Evolutionary conservation across 352 stramenopile genomes (phyloP).

Genomic region (Pythium apleroticum): DNA sequence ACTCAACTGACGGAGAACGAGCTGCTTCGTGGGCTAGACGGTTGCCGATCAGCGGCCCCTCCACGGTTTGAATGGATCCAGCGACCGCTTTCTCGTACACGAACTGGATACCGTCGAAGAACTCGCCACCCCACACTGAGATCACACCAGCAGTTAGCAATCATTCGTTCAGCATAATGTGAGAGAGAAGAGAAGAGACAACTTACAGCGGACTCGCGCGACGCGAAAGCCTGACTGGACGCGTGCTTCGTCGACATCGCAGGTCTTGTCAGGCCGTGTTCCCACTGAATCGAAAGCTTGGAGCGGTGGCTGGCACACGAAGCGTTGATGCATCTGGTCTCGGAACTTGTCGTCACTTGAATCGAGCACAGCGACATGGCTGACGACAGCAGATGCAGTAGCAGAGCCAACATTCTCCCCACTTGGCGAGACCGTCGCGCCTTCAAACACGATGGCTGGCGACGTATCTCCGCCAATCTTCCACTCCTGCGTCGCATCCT

Average conservation of each 20-base stretch:
- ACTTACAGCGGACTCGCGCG: constrained; percentile 50
- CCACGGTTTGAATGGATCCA: not conserved
- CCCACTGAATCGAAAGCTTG: constrained; percentile 40
- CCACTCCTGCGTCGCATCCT: not conserved
- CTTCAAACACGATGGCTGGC: not conserved
- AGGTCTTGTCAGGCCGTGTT: constrained; percentile 29
- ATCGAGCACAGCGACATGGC: constrained; percentile 46
- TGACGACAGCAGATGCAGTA: constrained; percentile 27
- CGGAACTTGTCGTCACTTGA: constrained; percentile 30
- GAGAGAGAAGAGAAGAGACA: constrained; percentile 5
- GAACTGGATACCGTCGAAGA: constrained; percentile 61
- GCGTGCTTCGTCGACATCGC: constrained; percentile 30
- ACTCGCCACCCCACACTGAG: constrained; percentile 72
- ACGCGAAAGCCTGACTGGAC: constrained; percentile 56
- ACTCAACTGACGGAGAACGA: constrained; percentile 32
- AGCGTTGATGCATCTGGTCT: constrained; percentile 40
- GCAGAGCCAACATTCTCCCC: not conserved
- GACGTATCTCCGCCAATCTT: not conserved
- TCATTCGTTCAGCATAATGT: not conserved
- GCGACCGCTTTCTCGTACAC: constrained; percentile 36
- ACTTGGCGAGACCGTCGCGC: not conserved
- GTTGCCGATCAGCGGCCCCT: constrained; percentile 57
- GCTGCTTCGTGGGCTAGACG: constrained; percentile 28
- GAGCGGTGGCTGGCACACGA: constrained; percentile 48
- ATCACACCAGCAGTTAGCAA: constrained; percentile 1